A percentile compares a stretch with the other conserved stretches of the same genome.
Evolutionary conservation across 202 grass and related monocot species (phyloP).

Genomic region (Cymbopogon flexuosus): DNA sequence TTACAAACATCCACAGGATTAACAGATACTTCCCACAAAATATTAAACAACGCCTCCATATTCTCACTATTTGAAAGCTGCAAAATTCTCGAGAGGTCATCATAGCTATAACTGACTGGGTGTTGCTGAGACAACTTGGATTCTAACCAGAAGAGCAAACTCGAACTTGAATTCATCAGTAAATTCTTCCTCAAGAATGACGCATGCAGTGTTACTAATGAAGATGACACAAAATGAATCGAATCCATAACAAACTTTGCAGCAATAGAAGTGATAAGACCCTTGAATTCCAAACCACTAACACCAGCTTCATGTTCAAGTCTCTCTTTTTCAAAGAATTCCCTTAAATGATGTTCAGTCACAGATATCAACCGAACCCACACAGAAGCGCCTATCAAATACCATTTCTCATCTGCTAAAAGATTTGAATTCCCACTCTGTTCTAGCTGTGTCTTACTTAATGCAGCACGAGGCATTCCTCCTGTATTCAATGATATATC

Average conservation of each 20-base stretch:
- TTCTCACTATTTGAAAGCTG: constrained; percentile 50
- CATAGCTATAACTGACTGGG: constrained; percentile 28
- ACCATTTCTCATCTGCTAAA: constrained; percentile 76
- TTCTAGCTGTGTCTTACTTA: constrained; percentile 30
- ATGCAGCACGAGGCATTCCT: constrained; percentile 6
- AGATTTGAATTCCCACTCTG: constrained; percentile 27
- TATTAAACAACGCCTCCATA: constrained; percentile 43
- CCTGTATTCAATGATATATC: constrained; percentile 35
- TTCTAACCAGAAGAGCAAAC: constrained; percentile 57
- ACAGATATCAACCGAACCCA: constrained; percentile 63
- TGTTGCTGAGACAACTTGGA: constrained; percentile 33
- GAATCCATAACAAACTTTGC: constrained; percentile 50
- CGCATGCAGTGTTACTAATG: constrained; percentile 57
- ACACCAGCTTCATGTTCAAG: constrained; percentile 33
- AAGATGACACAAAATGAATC: constrained; percentile 60
- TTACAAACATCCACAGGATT: constrained; percentile 60
- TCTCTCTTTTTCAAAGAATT: constrained; percentile 44
- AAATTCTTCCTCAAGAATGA: constrained; percentile 64
- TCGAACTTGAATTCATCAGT: constrained; percentile 34
- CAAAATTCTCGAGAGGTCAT: constrained; percentile 34
- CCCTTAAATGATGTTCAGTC: constrained; percentile 45
- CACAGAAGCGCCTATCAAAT: constrained; percentile 54
- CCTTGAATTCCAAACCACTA: constrained; percentile 36
- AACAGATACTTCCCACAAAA: constrained; percentile 62
- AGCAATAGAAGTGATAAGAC: constrained; percentile 30